These are phyloP conservation scores for Cryptococcus maquisensis DNA, from an alignment of 1,284 basidiomycete species.

Conservation along the genomic window DNA sequence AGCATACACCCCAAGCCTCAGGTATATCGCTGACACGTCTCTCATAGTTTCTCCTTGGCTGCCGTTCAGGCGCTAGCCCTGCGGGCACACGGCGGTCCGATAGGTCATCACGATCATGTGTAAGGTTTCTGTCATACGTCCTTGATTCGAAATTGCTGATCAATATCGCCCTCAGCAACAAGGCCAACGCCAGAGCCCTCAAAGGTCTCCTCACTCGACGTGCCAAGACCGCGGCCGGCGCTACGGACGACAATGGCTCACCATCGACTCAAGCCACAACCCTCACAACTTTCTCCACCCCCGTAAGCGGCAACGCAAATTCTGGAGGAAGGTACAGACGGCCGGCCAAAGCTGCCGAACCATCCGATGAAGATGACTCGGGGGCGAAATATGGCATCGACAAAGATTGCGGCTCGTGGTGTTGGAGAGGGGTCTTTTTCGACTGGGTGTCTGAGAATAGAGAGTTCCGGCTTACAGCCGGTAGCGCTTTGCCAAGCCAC, in stretches of 20 bases:
- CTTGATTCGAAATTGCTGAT: neutral
- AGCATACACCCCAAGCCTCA: no score
- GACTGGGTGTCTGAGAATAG: neutral
- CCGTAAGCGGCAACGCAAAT: neutral
- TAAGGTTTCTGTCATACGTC: slow-evolving; percentile 5
- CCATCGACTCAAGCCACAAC: neutral
- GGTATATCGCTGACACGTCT: no score
- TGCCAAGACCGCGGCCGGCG: neutral
- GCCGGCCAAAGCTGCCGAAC: neutral
- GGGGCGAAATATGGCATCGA: slow-evolving; percentile 1
- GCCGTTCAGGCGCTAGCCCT: slow-evolving; percentile 26
- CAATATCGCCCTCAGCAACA: neutral
- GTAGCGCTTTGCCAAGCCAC: no score
- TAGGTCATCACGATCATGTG: slow-evolving; percentile 17
- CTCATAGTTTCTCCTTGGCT: slow-evolving; percentile 8
- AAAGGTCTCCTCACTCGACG: neutral
- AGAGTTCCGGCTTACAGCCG: neutral
- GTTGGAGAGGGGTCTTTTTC: neutral
- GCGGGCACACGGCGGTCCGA: slow-evolving; percentile 22
- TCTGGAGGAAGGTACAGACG: neutral
- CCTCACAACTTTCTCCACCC: neutral
- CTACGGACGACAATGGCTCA: neutral
- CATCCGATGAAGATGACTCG: neutral
- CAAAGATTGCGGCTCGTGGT: neutral
- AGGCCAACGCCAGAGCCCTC: neutral